phyloP scores from a whole-genome alignment of 2,329 filamentous ascomycete species.

The Fusarium denticulatum region DNA sequence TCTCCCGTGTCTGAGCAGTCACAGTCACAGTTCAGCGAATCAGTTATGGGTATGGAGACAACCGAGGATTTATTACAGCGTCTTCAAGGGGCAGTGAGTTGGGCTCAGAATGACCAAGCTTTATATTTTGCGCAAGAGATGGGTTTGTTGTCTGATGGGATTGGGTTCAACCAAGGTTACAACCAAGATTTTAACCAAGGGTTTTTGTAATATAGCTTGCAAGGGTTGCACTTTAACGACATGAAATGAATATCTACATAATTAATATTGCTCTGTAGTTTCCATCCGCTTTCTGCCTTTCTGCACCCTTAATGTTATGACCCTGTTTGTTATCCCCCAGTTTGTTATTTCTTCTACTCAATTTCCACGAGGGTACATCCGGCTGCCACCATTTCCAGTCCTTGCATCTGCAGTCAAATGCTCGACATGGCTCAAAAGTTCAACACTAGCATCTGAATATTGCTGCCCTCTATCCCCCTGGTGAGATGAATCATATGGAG shows the following conservation, averaged over 20 bases:
- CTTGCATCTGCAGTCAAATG: accelerated
- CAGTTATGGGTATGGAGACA: background rate
- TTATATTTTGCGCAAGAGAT: constrained; percentile 17
- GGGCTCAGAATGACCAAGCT: constrained; percentile 27
- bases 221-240: background rate
- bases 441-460: background rate
- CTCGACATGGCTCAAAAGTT: background rate
- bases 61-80: constrained; percentile 2
- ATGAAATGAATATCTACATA: background rate
- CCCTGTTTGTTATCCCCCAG: background rate
- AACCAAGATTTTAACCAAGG: background rate
- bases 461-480: background rate
- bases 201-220: background rate
- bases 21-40: background rate
- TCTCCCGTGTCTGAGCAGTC: background rate
- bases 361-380: accelerated
- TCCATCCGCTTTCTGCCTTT: no score
- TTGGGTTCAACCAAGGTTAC: background rate
- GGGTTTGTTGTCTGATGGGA: background rate
- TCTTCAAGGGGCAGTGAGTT: background rate
- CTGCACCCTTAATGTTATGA: no score
- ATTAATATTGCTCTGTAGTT: background rate
- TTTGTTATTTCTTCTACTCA: background rate
- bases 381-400: accelerated
- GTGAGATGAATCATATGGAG: background rate